Evolutionary conservation across 371 early-diverging fungal species (phyloP).

Genomic region (Mortierella sp.): DNA sequence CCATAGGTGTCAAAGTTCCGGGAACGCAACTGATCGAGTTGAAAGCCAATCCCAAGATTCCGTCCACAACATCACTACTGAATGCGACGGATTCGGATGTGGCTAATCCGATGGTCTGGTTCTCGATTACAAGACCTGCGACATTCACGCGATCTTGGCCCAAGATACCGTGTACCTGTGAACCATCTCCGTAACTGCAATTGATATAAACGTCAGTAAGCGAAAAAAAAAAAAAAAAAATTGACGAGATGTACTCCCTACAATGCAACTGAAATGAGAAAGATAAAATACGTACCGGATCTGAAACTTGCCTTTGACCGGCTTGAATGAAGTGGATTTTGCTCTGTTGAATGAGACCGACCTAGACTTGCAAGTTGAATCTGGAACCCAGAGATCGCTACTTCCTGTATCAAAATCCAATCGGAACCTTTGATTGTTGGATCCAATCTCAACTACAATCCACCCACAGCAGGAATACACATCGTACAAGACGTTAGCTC

Average conservation of each 20-base stretch:
- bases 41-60: constrained; percentile 61
- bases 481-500: no score
- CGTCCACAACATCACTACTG: constrained; percentile 58
- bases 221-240: neutral
- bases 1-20: constrained; percentile 58
- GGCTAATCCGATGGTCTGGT: constrained; percentile 59
- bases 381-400: constrained; percentile 69
- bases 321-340: constrained; percentile 36
- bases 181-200: constrained; percentile 65
- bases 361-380: constrained; percentile 37
- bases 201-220: neutral
- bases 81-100: constrained; percentile 49
- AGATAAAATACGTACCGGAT: constrained; percentile 18
- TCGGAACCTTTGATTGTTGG: constrained; percentile 81
- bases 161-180: constrained; percentile 59
- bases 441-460: constrained; percentile 73
- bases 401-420: constrained; percentile 92
- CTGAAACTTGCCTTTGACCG: constrained; percentile 37
- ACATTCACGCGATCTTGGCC: constrained; percentile 61
- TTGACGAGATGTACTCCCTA: neutral
- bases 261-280: no score
- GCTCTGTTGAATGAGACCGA: constrained; percentile 25
- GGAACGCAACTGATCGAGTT: constrained; percentile 56
- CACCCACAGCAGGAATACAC: neutral
- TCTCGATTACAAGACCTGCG: constrained; percentile 58